A percentile compares a stretch with the other conserved stretches of the same genome.
Evolutionary conservation across 2,329 filamentous ascomycete species (phyloP).

Genomic region (Leptographium procerum): DNA sequence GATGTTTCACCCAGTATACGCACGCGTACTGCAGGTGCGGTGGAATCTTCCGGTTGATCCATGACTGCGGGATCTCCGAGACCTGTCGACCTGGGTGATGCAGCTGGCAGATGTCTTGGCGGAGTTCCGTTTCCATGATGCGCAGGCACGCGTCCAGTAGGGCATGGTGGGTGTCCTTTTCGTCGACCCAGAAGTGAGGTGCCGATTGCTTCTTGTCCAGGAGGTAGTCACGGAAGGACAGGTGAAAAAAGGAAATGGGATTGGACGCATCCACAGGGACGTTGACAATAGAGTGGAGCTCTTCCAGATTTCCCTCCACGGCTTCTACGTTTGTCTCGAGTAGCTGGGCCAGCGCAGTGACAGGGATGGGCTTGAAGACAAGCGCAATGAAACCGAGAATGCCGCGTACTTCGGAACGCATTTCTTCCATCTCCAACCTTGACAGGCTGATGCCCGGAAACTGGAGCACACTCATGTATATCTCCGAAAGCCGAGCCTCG

Average conservation of each 20-base stretch:
- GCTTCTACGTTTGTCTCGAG: background rate
- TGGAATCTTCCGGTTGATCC: background rate
- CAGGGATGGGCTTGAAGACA: background rate
- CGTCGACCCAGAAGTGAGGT: background rate
- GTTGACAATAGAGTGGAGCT: background rate
- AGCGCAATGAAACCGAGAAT: background rate
- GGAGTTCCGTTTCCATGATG: background rate
- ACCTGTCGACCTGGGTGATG: background rate
- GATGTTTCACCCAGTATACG: background rate
- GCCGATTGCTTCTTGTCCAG: background rate
- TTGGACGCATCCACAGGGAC: background rate
- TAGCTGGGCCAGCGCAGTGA: background rate
- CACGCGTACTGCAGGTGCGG: background rate
- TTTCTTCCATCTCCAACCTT: background rate
- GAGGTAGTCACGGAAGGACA: background rate
- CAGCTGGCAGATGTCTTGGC: background rate
- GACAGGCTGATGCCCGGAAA: background rate
- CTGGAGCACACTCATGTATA: background rate
- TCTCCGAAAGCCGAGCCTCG: background rate
- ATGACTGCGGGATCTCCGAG: background rate
- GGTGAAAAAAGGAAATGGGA: background rate
- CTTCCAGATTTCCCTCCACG: background rate
- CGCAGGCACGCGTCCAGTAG: background rate
- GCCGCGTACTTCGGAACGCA: background rate
- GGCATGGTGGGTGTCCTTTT: background rate